Conservation (phyloP, 257 asterid genomes). For the Anisodus tanguticus region DNA sequence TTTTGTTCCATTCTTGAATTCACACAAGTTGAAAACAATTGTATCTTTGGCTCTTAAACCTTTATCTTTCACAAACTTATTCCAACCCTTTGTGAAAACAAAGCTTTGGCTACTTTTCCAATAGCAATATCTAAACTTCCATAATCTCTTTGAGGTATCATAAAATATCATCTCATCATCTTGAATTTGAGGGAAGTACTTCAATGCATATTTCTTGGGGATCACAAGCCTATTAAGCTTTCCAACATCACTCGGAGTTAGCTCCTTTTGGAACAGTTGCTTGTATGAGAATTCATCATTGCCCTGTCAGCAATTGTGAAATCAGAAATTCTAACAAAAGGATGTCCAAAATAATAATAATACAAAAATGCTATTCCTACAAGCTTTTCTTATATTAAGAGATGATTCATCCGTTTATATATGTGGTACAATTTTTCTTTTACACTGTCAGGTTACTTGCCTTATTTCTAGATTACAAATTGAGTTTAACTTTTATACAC, state of each 20-base stretch:
- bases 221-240: constrained; percentile 61
- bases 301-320: neutral
- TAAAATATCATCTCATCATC: constrained; percentile 54
- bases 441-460: no score
- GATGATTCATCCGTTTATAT: neutral
- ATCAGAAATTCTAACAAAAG: neutral
- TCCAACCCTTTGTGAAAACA: constrained; percentile 84
- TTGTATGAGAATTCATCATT: constrained; percentile 19
- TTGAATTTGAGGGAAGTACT: constrained; percentile 45
- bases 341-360: neutral
- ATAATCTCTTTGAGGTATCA: constrained; percentile 51
- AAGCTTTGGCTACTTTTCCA: constrained; percentile 84
- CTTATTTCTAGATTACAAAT: no score
- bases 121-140: constrained; percentile 73
- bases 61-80: constrained; percentile 56
- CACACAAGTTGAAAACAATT: constrained; percentile 53
- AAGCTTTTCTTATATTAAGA: neutral
- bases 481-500: no score
- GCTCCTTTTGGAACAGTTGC: constrained; percentile 60
- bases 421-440: no score
- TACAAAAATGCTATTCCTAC: neutral
- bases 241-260: constrained; percentile 68
- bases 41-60: constrained; percentile 52
- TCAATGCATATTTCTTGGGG: constrained; percentile 55
- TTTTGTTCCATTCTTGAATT: constrained; percentile 37